Evolutionary conservation across 805 yeast genomes (phyloP).

Genomic region (Scheffersomyces amazonensis): DNA sequence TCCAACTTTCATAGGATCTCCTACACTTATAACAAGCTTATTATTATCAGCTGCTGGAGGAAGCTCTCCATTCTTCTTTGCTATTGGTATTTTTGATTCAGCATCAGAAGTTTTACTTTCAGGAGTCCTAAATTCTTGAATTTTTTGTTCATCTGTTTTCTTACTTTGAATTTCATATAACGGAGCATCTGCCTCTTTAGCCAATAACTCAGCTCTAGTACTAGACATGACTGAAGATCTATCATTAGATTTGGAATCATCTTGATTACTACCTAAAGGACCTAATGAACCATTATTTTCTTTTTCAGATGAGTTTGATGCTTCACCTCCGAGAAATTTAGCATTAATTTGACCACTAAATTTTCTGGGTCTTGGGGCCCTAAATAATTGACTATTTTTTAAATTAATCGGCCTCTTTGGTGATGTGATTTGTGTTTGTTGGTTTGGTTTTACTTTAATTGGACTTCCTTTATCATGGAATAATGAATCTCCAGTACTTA

Average conservation of each 20-base stretch:
- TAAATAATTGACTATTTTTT: slow-evolving; percentile 27
- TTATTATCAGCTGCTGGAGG: slow-evolving; percentile 11
- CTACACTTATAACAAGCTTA: slow-evolving; percentile 65
- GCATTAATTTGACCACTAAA: slow-evolving; percentile 26
- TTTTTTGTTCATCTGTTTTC: not conserved
- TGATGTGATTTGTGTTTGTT: slow-evolving; percentile 5
- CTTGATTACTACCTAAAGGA: slow-evolving; percentile 20
- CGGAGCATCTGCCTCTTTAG: slow-evolving; percentile 52
- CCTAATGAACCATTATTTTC: slow-evolving; percentile 18
- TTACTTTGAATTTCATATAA: slow-evolving; percentile 39
- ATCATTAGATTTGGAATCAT: slow-evolving; percentile 10
- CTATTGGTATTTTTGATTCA: slow-evolving; percentile 5
- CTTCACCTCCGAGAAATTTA: slow-evolving; percentile 19
- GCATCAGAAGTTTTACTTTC: slow-evolving; percentile 4
- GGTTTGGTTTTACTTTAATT: slow-evolving; percentile 12
- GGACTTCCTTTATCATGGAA: slow-evolving; percentile 34
- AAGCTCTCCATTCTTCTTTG: slow-evolving; percentile 8
- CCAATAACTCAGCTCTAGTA: slow-evolving; percentile 25
- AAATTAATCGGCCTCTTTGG: slow-evolving; percentile 22
- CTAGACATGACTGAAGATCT: slow-evolving; percentile 15
- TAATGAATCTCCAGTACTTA: slow-evolving; percentile 21
- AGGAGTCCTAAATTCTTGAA: not conserved
- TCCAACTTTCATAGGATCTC: slow-evolving; percentile 90
- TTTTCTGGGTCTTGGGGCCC: slow-evolving; percentile 28
- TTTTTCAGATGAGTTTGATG: slow-evolving; percentile 1